Conservation (phyloP, 1,139 yeast genomes). For the Chernovozyma sophiae-reginae region DNA sequence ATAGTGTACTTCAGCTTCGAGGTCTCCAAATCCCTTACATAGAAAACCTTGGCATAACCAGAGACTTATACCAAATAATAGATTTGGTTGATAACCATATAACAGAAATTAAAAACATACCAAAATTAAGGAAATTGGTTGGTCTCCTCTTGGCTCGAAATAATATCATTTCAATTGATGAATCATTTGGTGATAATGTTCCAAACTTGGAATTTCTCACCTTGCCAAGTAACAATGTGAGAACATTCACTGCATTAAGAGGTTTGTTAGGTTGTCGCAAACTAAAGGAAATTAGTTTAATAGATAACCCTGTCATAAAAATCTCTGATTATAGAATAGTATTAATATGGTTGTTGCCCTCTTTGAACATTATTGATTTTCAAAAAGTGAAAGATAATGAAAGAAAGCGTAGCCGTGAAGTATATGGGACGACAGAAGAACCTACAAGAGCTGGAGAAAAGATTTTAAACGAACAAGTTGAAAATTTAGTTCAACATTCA, state of each 20-base stretch:
- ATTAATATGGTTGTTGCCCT: conserved; percentile 61
- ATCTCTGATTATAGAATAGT: conserved; percentile 56
- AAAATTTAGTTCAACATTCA: neutral
- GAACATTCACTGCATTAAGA: conserved; percentile 35
- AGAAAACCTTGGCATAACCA: conserved; percentile 33
- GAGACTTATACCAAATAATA: conserved; percentile 44
- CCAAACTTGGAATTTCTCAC: conserved; percentile 50
- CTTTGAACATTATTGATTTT: conserved; percentile 62
- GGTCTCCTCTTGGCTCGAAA: conserved; percentile 58
- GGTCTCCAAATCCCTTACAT: conserved; percentile 28
- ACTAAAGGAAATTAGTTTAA: conserved; percentile 47
- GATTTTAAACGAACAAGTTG: neutral
- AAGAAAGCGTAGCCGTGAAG: conserved; percentile 35
- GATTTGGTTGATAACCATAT: conserved; percentile 70
- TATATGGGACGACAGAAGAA: conserved; percentile 40
- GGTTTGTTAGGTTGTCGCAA: conserved; percentile 29
- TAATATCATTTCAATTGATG: conserved; percentile 37
- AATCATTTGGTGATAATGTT: conserved; percentile 18
- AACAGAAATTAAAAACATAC: conserved; percentile 49
- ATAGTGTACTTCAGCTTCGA: conserved; percentile 34
- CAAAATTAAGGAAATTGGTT: conserved; percentile 40
- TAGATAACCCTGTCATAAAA: conserved; percentile 59
- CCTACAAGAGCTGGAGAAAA: conserved; percentile 17
- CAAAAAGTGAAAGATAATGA: conserved; percentile 57
- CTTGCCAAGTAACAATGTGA: conserved; percentile 49